Base-by-base conservation (phyloP, 805 yeast genomes). In the Lipomyces starkeyi region DNA sequence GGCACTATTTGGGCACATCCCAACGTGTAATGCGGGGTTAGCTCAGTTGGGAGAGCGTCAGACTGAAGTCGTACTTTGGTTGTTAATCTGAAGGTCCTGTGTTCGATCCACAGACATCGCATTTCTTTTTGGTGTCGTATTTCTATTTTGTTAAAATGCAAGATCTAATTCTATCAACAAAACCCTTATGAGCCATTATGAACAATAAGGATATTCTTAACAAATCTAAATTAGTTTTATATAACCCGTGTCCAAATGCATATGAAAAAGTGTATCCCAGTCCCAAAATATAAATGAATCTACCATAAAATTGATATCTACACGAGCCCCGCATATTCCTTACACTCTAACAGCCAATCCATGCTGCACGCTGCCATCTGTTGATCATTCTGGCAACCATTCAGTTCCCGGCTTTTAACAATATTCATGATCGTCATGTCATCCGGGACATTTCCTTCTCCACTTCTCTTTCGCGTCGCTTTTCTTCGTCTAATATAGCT, bases 61-160 rank as follows among this genome's bases (percentile, higher is more conserved):
- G 85, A 81, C 76, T 85, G 81, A 78, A 81, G 83, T 64, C 71
- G 69, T 49, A 76, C 79, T 64, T 78, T 73, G 20, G 80, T 78
- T 70, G 20, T 9, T 20, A 58, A 87, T 87, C 91, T 87, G 90
- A 85, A 88, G 91, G 92, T 88, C 91, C 89, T 87, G 91, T 86
- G 91, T 88, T 88, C 91, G 89, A 88, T 87, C 91, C 91, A 86
- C 91, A 87, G 80, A 78, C 78, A 72, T 76, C 80, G 81, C 82
- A 79, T 27, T 62, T 58, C 54, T 68, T 75, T 74, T 73, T 57
- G n/a, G 14, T 59, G 35, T 40, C n/a, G n/a, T n/a, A n/a, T n/a
- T n/a, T n/a, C n/a, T n/a, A n/a, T n/a, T n/a, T 63, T 43, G 32
- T 55, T 17, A 47, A n/a, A n/a, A n/a, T n/a, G 29, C 11, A 35